Conservation (phyloP, 2,329 filamentous ascomycete genomes). For the Cucurbitaria berberidis region DNA sequence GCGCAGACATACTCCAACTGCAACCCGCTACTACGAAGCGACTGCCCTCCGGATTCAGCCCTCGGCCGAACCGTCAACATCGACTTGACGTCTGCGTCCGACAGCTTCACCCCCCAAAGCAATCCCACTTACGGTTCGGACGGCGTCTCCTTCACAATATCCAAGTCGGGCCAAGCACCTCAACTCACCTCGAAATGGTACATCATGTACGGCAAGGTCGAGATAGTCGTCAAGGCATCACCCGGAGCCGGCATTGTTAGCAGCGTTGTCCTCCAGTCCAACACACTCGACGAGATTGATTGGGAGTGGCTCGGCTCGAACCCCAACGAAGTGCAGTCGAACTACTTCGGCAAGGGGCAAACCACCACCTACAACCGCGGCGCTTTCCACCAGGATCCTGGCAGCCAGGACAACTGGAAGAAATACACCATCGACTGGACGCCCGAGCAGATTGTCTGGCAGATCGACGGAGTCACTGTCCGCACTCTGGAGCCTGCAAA, state of each 20-base stretch:
- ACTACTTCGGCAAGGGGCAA: slow-evolving; percentile 95
- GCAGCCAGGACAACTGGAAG: slow-evolving; percentile 77
- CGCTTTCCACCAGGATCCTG: slow-evolving; percentile 71
- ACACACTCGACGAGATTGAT: slow-evolving; percentile 94
- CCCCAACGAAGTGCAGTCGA: slow-evolving; percentile 81
- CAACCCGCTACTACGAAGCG: slow-evolving; percentile 61
- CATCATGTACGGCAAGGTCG: slow-evolving; percentile 97
- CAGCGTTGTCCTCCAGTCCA: slow-evolving; percentile 88
- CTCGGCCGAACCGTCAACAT: slow-evolving; percentile 82
- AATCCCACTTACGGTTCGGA: slow-evolving; percentile 74
- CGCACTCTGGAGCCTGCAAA: slow-evolving; percentile 74
- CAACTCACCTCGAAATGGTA: slow-evolving; percentile 91
- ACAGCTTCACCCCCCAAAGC: slow-evolving; percentile 76
- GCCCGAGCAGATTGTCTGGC: slow-evolving; percentile 81
- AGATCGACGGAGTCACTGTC: slow-evolving; percentile 77
- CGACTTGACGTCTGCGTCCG: slow-evolving; percentile 79
- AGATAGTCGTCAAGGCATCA: slow-evolving; percentile 83
- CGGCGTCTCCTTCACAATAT: slow-evolving; percentile 82
- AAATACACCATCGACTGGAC: slow-evolving; percentile 96
- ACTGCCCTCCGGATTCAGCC: slow-evolving; percentile 77
- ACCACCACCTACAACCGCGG: slow-evolving; percentile 87
- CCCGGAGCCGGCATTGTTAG: slow-evolving; percentile 92
- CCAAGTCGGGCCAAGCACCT: slow-evolving; percentile 79
- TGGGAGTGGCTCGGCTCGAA: slow-evolving; percentile 92
- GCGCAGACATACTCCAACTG: slow-evolving; percentile 64